Percentiles rank a stretch among this genome's conserved stretches.
Conservation (phyloP, 306 rosid species). For the Vicia sativa region DNA sequence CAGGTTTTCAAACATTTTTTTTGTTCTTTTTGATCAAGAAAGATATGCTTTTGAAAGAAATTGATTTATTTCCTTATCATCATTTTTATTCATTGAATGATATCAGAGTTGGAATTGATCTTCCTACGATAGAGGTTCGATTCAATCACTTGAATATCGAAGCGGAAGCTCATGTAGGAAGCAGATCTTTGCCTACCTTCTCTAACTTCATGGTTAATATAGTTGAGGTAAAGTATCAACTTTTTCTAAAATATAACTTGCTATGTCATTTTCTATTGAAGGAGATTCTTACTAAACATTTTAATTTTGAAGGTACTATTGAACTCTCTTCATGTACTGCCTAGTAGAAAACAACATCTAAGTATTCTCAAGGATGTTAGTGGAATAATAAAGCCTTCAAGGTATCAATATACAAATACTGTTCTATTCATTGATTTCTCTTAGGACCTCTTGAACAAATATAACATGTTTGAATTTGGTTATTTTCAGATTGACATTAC, state of each 20-base stretch:
- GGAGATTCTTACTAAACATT: too few relatives aligned
- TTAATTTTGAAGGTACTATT: not conserved
- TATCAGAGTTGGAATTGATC: constrained; percentile 57
- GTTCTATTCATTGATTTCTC: too few relatives aligned
- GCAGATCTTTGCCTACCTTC: constrained; percentile 68
- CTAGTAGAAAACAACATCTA: constrained; percentile 27
- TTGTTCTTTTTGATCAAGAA: not conserved
- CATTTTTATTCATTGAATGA: not conserved
- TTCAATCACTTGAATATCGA: constrained; percentile 61
- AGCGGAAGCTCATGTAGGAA: constrained; percentile 54
- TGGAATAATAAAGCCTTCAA: constrained; percentile 78
- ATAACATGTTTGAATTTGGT: too few relatives aligned
- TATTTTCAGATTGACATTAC: constrained; percentile 64
- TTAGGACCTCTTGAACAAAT: too few relatives aligned
- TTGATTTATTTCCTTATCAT: not conserved
- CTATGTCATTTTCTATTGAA: not conserved
- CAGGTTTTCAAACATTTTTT: constrained; percentile 20
- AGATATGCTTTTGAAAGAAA: not conserved
- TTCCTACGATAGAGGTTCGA: constrained; percentile 78
- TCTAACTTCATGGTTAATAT: constrained; percentile 51
- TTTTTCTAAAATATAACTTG: too few relatives aligned
- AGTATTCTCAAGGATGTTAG: constrained; percentile 62
- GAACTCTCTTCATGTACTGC: not conserved
- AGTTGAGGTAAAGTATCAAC: constrained; percentile 46
- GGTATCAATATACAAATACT: constrained; percentile 39